Conservation (phyloP, 2,329 filamentous ascomycete genomes). For the Hirsutella minnesotensis region DNA sequence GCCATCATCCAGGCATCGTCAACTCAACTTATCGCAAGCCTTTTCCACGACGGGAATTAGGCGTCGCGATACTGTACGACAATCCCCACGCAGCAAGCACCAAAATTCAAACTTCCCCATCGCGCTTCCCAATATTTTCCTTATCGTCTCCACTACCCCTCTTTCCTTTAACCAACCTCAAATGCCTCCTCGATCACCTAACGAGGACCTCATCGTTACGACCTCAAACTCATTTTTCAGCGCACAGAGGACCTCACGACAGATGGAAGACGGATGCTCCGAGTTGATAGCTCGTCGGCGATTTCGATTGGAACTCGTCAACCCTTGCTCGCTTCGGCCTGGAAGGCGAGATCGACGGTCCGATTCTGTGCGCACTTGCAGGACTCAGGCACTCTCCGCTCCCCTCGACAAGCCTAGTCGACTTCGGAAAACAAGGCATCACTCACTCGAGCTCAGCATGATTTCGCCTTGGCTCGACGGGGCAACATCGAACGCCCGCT, state of each 20-base stretch:
- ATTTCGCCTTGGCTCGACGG: too few species aligned
- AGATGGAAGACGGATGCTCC: not conserved
- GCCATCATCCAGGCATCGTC: constrained; percentile 32
- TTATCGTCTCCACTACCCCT: constrained; percentile 11
- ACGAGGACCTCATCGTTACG: constrained; percentile 2
- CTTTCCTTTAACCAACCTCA: constrained; percentile 7
- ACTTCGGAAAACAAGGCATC: too few species aligned
- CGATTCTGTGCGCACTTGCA: too few species aligned
- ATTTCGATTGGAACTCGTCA: too few species aligned
- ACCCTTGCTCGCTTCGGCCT: too few species aligned
- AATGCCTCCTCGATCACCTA: constrained; percentile 5
- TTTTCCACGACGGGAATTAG: too few species aligned
- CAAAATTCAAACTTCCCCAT: constrained; percentile 10
- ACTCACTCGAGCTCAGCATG: too few species aligned
- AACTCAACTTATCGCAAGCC: constrained; percentile 55
- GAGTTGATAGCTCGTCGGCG: too few species aligned
- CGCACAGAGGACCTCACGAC: not conserved
- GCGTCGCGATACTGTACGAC: constrained; percentile 24
- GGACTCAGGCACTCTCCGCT: too few species aligned
- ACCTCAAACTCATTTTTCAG: not conserved
- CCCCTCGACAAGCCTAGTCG: too few species aligned
- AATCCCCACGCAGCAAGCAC: constrained; percentile 8
- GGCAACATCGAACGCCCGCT: too few species aligned
- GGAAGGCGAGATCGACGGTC: too few species aligned
- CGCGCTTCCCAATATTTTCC: constrained; percentile 11